Base-by-base conservation (phyloP, 192 early-diverging fungal species). In the Ramicandelaber brevisporus region DNA sequence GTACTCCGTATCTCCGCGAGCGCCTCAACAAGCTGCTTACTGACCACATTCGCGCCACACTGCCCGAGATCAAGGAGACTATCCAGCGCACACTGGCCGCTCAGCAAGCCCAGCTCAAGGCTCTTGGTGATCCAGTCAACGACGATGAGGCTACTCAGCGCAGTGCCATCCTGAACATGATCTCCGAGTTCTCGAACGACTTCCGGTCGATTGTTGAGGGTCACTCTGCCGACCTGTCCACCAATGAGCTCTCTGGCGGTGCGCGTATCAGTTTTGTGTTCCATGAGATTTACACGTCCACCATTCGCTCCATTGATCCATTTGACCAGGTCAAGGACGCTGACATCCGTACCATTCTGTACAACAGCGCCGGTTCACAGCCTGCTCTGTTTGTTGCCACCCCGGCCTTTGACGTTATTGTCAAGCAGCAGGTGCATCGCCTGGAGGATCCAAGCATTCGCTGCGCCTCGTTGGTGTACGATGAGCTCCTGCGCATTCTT, bases 241-340 rank as follows among this genome's bases (percentile, higher is more conserved):
- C 73, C 17, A 79, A 79, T 44, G 95, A 99, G 51, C 60, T 99
- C 5, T 75, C 76, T 34, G 95, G 95, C 38, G 95, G 95, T 38
- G 95, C 95, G 8, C 84, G 95, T 53, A 90, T 99, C 33, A 75
- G 71, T 37, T 99, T 87, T 69, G 95, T 99, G 5, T 95, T 97
- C 55, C 90, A 99, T 53, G 95, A 99, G 45, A 77, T 96, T 26
- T 99, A 68, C 48, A 57, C 74, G 19, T 68, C 69, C 41, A 86
- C 85, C 27, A 61, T 99, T 42, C 84, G 89, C 38, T 55, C 64
- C 15, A 79, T 99, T 45, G 90, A 99, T 51, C 88, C 89, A 6
- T 83, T 99, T 45, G 95, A 99, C 40, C 84, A 97, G 42, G 73
- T 93, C 48, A 97, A 99, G 57, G 90, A 99, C 50, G 65, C 78